A percentile compares a stretch with the other conserved stretches of the same genome.
These are phyloP conservation scores for Euphorbia lathyris DNA, from an alignment of 345 rosid species.

Conservation along the genomic window DNA sequence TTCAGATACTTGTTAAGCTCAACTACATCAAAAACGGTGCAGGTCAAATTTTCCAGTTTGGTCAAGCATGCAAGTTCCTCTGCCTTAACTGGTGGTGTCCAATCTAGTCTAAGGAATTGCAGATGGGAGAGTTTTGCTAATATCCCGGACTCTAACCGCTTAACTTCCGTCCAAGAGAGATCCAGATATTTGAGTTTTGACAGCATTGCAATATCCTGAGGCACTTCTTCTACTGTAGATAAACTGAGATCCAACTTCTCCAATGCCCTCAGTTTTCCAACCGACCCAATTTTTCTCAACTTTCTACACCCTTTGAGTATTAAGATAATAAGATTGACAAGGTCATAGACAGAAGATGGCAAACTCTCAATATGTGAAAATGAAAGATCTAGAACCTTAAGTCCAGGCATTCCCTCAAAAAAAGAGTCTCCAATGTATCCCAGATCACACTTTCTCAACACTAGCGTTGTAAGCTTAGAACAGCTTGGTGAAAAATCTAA, in stretches of 20 bases:
- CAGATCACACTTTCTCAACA: background rate
- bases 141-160: constrained; percentile 11
- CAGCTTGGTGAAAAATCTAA: background rate
- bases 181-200: constrained; percentile 18
- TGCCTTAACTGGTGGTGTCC: background rate
- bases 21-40: background rate
- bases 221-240: constrained; percentile 1
- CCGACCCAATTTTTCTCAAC: constrained; percentile 1
- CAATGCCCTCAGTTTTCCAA: constrained; percentile 12
- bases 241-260: constrained; percentile 16
- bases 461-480: constrained; percentile 5
- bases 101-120: background rate
- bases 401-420: background rate
- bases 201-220: constrained; percentile 15
- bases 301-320: background rate
- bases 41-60: constrained; percentile 2
- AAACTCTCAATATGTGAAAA: background rate
- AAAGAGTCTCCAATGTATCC: background rate
- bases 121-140: constrained; percentile 11
- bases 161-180: background rate
- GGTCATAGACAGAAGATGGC: constrained; percentile 19
- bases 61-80: constrained; percentile 15
- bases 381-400: constrained; percentile 3
- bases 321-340: constrained; percentile 16
- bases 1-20: background rate